These are phyloP conservation scores for Cytospora piceicola DNA, from an alignment of 2,329 filamentous ascomycete genomes.

Conservation along the genomic window DNA sequence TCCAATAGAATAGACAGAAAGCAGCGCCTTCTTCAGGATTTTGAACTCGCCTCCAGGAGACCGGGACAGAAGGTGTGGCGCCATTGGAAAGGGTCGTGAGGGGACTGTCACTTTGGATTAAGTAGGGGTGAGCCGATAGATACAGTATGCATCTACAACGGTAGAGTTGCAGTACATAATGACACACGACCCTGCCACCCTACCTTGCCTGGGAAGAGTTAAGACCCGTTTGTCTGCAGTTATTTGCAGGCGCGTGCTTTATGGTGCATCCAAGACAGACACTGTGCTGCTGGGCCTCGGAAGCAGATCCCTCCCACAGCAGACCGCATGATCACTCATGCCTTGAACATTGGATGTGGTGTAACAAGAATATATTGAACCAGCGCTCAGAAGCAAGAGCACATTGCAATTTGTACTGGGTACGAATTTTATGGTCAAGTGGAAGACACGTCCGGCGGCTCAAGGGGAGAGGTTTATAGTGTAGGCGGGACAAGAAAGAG, in stretches of 20 bases:
- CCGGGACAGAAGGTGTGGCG: conserved; percentile 7
- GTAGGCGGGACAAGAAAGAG: neutral
- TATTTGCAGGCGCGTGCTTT: conserved; percentile 22
- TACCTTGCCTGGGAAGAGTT: conserved; percentile 6
- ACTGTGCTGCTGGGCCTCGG: conserved; percentile 23
- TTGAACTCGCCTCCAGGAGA: conserved; percentile 17
- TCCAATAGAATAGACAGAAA: conserved; percentile 13
- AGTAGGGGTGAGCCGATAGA: neutral
- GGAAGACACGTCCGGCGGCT: neutral
- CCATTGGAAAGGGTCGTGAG: conserved; percentile 22
- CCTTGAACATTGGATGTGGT: conserved; percentile 6
- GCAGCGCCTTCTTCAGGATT: conserved; percentile 15
- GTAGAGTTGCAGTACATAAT: conserved; percentile 9
- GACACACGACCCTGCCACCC: neutral
- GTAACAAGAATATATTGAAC: neutral
- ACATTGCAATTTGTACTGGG: conserved; percentile 3
- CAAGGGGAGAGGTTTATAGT: neutral
- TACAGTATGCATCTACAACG: conserved; percentile 11
- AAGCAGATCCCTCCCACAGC: neutral
- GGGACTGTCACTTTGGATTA: conserved; percentile 15
- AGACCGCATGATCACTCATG: conserved; percentile 14
- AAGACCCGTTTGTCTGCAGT: conserved; percentile 9
- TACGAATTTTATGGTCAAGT: neutral
- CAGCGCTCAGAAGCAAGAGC: conserved; percentile 12
- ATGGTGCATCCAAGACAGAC: conserved; percentile 8